These are phyloP conservation scores for Thalassiosira pacifica DNA, from an alignment of 352 stramenopile species.

Conservation along the genomic window DNA sequence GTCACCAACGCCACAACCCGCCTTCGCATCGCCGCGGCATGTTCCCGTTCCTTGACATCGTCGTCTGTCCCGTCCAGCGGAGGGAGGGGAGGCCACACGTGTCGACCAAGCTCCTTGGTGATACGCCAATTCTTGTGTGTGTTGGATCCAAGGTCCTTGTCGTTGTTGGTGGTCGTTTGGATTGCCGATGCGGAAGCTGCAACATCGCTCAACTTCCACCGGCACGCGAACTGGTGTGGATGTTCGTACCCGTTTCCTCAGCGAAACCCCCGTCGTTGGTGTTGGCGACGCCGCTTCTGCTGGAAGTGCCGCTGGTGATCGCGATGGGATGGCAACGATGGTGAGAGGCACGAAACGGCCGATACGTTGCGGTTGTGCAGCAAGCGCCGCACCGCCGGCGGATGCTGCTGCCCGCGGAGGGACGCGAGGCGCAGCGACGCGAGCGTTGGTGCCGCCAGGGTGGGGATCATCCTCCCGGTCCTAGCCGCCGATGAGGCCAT, in stretches of 20 bases:
- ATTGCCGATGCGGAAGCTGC: not conserved
- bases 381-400: not conserved
- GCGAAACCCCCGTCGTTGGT: too few relatives aligned
- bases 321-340: not conserved
- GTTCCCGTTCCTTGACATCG: conserved; percentile 6
- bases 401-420: not conserved
- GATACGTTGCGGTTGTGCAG: not conserved
- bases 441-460: not conserved
- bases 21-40: conserved; percentile 53
- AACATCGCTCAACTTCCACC: not conserved
- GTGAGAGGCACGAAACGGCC: not conserved
- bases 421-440: not conserved
- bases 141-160: not conserved
- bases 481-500: not conserved
- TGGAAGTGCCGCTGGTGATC: not conserved
- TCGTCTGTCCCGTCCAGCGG: not conserved
- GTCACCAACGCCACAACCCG: conserved; percentile 89
- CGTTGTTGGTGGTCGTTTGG: not conserved
- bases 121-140: conserved; percentile 61
- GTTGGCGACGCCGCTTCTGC: not conserved
- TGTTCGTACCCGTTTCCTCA: not conserved
- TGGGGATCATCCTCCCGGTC: not conserved
- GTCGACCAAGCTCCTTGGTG: conserved; percentile 61
- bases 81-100: conserved; percentile 71
- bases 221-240: not conserved